Conservation (phyloP, 176 grass and related monocot genomes). For the Coix lacrymajobi region DNA sequence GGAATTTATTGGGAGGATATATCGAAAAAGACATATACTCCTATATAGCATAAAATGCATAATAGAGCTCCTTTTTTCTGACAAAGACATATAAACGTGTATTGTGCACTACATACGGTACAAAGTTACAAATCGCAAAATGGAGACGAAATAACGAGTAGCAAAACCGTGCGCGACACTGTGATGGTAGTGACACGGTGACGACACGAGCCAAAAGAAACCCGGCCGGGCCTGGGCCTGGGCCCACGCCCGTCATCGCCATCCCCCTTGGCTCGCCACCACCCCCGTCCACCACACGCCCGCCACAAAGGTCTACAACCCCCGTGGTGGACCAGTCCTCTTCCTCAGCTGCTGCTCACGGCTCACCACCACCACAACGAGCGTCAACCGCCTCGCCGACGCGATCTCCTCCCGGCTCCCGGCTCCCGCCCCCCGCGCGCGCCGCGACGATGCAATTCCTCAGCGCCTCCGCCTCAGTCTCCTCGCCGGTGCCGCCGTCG, state of each 20-base stretch:
- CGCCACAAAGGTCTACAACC: constrained; percentile 23
- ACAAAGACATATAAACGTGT: background rate
- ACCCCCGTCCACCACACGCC: constrained; percentile 6
- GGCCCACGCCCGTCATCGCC: constrained; percentile 2
- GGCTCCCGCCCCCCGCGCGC: background rate
- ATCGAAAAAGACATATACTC: too few relatives aligned
- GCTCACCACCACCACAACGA: background rate
- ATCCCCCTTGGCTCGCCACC: constrained; percentile 22
- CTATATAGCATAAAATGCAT: too few relatives aligned
- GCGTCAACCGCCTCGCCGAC: constrained; percentile 8
- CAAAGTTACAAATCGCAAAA: background rate
- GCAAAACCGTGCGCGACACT: background rate
- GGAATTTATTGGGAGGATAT: background rate
- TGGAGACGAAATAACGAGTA: background rate
- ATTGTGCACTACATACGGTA: background rate
- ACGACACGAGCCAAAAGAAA: background rate
- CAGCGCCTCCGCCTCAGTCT: constrained; percentile 5
- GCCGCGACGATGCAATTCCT: constrained; percentile 35
- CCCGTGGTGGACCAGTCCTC: constrained; percentile 16
- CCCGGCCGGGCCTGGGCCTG: background rate
- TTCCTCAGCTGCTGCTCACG: background rate
- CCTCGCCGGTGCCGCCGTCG: constrained; percentile 13
- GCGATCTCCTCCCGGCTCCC: constrained; percentile 1
- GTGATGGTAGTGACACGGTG: constrained; percentile 11
- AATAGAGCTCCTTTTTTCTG: background rate